phyloP scores from a whole-genome alignment of 148 eudicot species.

The Rhododendron henanense region DNA sequence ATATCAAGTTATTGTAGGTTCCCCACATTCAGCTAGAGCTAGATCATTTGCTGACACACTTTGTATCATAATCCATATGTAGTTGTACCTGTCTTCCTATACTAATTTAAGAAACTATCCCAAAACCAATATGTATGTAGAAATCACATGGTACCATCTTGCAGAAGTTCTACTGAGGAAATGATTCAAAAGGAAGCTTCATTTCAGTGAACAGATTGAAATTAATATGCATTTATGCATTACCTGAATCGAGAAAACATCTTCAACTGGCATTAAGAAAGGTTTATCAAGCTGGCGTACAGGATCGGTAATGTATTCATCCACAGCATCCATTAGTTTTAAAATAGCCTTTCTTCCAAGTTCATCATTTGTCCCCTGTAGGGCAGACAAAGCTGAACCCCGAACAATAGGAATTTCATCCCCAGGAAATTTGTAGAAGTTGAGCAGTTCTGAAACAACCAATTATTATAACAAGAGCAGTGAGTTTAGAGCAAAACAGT shows the following conservation, averaged over 20 bases:
- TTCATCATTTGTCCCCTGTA: constrained; percentile 85
- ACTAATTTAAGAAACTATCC: background rate
- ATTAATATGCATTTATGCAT: background rate
- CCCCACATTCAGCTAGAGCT: background rate
- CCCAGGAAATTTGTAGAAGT: constrained; percentile 89
- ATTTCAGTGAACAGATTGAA: background rate
- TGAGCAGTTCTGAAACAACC: constrained; percentile 64
- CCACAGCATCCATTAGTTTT: constrained; percentile 94
- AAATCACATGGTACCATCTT: background rate
- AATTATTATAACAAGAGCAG: background rate
- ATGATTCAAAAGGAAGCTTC: background rate
- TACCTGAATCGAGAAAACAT: constrained; percentile 94
- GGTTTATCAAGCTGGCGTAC: constrained; percentile 82
- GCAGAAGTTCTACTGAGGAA: background rate
- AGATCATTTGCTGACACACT: background rate
- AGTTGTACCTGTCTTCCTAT: background rate
- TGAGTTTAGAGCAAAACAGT: background rate
- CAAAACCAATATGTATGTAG: background rate
- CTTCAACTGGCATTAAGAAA: constrained; percentile 95
- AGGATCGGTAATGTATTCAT: constrained; percentile 80
- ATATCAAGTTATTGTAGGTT: background rate
- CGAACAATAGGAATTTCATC: constrained; percentile 83
- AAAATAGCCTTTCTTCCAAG: constrained; percentile 76
- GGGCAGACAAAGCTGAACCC: constrained; percentile 87
- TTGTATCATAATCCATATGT: background rate